Evolutionary conservation across 441 rosid genomes (phyloP), one percentile per base, ranked within the genome.

Genomic region (Flueggea neowawraea): DNA sequence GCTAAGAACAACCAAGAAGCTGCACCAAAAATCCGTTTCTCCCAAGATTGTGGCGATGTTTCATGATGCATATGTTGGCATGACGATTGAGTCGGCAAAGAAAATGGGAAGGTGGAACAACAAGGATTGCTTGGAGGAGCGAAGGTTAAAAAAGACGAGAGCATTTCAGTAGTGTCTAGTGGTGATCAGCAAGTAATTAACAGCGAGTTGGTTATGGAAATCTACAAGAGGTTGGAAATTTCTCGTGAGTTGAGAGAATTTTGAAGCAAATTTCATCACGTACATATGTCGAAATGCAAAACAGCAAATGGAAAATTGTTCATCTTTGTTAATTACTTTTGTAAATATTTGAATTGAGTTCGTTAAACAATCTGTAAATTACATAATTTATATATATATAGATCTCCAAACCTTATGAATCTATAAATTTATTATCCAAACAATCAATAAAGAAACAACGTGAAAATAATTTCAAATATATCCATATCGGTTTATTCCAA

Each of bases 101-200:
- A 61, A 50, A 11, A 22, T 74, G 31, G 62, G 59, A 14, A 69
- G 33, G 48, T 16, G 60, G 41, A 64, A 39, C 12, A 6, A n/a
- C n/a, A 58, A 55, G 59, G 67, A 4, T 44, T 57, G 15, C 47
- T 67, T 22, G 47, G 57, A 54, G 70, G 68, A 7, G 71, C 63
- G 47, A 76, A 58, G 45, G 56, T 70, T 41, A 61, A 69, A 5
- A 71, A 55, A 50, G 55, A 16, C 48, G 58, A 9, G 5, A 56
- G 60, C 5, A 31, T 77, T 52, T 22, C 62, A 1, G 8, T 62
- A 53, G 57, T 60, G 22, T 73, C 69, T 15, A 55, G 57, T 15
- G 80, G 76, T 5, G 76, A n/a, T n/a, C n/a, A 75, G 11, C 28
- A 22, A 22, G 69, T 65, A 62, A 72, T 80, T 52, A 76, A 80